Evolutionary conservation across 169 alveolate species (phyloP).

Genomic region (Amoebophrya sp.): DNA sequence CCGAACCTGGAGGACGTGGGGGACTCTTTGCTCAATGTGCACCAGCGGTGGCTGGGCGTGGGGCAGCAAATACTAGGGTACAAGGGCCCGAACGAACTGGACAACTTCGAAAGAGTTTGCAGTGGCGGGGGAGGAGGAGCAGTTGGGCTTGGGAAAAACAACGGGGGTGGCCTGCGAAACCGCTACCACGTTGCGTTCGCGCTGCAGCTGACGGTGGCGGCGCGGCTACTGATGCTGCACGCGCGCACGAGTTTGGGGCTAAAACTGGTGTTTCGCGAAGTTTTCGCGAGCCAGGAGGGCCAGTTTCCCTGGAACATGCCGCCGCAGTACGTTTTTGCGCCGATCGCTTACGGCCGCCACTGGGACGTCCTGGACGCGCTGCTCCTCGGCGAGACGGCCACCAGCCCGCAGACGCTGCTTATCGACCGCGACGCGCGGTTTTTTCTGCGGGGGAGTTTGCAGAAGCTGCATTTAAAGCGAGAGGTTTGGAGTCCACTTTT

Average conservation of each 20-base stretch:
- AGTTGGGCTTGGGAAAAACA: too few species aligned
- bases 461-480: too few species aligned
- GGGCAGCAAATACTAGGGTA: background rate
- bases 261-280: too few species aligned
- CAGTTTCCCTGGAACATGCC: too few species aligned
- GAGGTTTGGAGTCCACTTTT: too few species aligned
- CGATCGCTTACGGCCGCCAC: conserved; percentile 8
- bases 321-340: background rate
- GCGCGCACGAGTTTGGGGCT: background rate
- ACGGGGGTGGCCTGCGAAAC: background rate
- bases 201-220: background rate
- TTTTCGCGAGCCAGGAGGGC: too few species aligned
- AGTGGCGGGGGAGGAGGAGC: too few species aligned
- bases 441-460: background rate
- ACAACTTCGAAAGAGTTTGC: background rate
- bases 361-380: conserved; percentile 1
- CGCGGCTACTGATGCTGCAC: background rate
- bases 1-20: too few species aligned
- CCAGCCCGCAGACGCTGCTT: background rate
- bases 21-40: too few species aligned
- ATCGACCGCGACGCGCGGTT: background rate
- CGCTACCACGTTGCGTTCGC: background rate
- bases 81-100: background rate
- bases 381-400: background rate
- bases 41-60: background rate